Evolutionary conservation across 1,139 yeast genomes (phyloP).

Genomic region (Scheffersomyces parashehatae): DNA sequence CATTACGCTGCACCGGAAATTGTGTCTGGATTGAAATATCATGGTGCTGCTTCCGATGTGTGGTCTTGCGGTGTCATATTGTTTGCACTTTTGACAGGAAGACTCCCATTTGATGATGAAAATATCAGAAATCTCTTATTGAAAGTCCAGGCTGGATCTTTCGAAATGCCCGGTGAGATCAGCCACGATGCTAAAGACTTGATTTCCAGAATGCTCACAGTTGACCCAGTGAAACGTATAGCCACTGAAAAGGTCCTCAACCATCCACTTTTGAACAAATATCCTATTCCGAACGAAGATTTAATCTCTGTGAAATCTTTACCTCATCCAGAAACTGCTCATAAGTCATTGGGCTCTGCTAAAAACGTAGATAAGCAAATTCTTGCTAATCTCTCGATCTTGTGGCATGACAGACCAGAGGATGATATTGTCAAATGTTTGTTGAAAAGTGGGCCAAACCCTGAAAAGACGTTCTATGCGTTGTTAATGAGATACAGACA

Average conservation of each 20-base stretch:
- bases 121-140: slow-evolving; percentile 67
- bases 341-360: slow-evolving; percentile 47
- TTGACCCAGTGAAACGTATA: slow-evolving; percentile 76
- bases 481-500: slow-evolving; percentile 57
- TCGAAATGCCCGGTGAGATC: slow-evolving; percentile 69
- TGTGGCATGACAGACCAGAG: slow-evolving; percentile 72
- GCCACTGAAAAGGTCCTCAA: slow-evolving; percentile 71
- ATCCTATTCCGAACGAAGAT: slow-evolving; percentile 54
- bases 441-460: slow-evolving; percentile 57
- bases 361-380: slow-evolving; percentile 62
- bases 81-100: slow-evolving; percentile 76
- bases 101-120: slow-evolving; percentile 81
- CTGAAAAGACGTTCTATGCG: slow-evolving; percentile 78
- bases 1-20: slow-evolving; percentile 89
- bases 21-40: slow-evolving; percentile 73
- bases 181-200: slow-evolving; percentile 72
- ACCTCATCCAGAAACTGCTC: slow-evolving; percentile 65
- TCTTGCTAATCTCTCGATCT: slow-evolving; percentile 64
- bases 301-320: slow-evolving; percentile 52
- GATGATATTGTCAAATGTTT: slow-evolving; percentile 56
- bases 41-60: slow-evolving; percentile 81
- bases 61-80: slow-evolving; percentile 87
- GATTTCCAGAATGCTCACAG: slow-evolving; percentile 68
- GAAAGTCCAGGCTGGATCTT: slow-evolving; percentile 75
- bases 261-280: slow-evolving; percentile 74